A percentile compares a stretch with the other conserved stretches of the same genome.
phyloP scores from a whole-genome alignment of 1,284 basidiomycete genomes.

The Leccinum fuscescens region DNA sequence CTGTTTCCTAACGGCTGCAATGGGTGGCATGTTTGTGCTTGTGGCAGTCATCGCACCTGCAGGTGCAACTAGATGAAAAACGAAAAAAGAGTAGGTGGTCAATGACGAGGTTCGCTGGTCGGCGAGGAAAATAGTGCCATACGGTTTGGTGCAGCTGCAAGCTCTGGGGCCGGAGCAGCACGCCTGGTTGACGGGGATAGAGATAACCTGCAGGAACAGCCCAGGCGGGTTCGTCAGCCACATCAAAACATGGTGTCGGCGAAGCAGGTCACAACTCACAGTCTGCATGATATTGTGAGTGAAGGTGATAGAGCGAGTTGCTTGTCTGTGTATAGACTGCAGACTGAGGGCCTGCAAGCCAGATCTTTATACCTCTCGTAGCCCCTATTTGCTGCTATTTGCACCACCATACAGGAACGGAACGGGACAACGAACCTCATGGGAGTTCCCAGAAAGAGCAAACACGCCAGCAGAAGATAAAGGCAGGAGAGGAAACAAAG shows the following conservation, averaged over 20 bases:
- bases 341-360: not conserved
- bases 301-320: not conserved
- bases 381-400: not conserved
- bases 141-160: constrained; percentile 19
- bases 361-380: not conserved
- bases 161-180: constrained; percentile 15
- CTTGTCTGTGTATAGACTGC: not conserved
- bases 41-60: constrained; percentile 21
- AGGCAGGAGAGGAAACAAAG: not conserved
- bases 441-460: not conserved
- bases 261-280: constrained; percentile 11
- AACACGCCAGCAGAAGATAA: not conserved
- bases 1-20: not conserved
- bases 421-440: not conserved
- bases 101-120: not conserved
- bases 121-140: not conserved
- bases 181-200: constrained; percentile 26
- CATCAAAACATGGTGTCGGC: not conserved
- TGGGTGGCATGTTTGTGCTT: constrained; percentile 10
- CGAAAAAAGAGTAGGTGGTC: not conserved
- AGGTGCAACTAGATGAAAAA: constrained; percentile 14
- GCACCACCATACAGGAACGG: no score
- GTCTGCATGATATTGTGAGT: constrained; percentile 19
- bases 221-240: not conserved
- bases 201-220: constrained; percentile 10